Conservation (phyloP, 805 yeast genomes). For the Ogataea degrootiae region DNA sequence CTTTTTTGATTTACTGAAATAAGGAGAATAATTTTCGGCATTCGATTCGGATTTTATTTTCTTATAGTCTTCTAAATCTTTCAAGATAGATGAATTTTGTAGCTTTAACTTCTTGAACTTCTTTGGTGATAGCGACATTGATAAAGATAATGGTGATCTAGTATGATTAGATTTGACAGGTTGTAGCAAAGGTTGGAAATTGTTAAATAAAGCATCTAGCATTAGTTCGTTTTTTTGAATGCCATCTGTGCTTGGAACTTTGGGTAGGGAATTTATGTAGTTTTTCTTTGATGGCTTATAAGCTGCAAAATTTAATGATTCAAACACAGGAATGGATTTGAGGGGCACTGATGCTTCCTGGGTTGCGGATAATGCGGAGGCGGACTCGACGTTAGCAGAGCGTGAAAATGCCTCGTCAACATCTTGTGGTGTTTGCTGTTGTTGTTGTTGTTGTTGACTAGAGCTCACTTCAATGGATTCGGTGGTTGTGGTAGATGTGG, state of each 20-base stretch:
- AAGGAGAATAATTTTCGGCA: slow-evolving; percentile 24
- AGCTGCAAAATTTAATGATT: slow-evolving; percentile 2
- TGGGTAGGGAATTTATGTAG: slow-evolving; percentile 27
- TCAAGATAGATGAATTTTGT: slow-evolving; percentile 22
- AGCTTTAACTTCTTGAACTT: slow-evolving; percentile 14
- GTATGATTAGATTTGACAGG: slow-evolving; percentile 28
- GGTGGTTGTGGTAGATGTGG: slow-evolving; percentile 4
- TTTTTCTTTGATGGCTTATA: slow-evolving; percentile 16
- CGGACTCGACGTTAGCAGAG: neutral
- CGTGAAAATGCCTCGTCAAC: neutral
- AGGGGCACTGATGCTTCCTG: neutral
- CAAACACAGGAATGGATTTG: slow-evolving; percentile 1
- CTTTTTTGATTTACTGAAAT: slow-evolving; percentile 22
- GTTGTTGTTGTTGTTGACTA: slow-evolving; percentile 1
- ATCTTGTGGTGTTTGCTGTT: slow-evolving; percentile 3
- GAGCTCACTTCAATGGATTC: slow-evolving; percentile 1
- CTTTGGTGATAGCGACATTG: slow-evolving; percentile 16
- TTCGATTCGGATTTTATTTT: slow-evolving; percentile 14
- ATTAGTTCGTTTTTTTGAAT: slow-evolving; percentile 25
- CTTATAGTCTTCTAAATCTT: slow-evolving; percentile 26
- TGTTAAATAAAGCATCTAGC: slow-evolving; percentile 27
- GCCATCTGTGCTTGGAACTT: slow-evolving; percentile 29
- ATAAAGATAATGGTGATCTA: slow-evolving; percentile 16
- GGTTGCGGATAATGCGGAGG: neutral
- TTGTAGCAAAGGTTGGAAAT: slow-evolving; percentile 25